Base-by-base conservation (phyloP, 257 asterid genomes). In the Verbascum thapsus region DNA sequence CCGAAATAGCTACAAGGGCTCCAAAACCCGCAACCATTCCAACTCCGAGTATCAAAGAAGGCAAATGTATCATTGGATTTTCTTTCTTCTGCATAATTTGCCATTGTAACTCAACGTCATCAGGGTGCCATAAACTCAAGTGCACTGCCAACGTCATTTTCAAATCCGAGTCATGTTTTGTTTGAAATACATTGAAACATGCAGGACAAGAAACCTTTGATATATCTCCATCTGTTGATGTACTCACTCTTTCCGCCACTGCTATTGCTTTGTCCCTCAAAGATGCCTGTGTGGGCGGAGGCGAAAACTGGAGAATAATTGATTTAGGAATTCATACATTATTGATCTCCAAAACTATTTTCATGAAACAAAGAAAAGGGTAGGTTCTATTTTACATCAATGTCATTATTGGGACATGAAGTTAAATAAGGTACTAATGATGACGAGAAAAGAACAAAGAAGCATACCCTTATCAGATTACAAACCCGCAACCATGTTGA, bases 91-190 rank as follows among this genome's bases (percentile, higher is more conserved):
- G 85, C 90, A 84, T 86, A 18, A 84, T 68, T 48, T 89, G 85
- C 98, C 97, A 92, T 64, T 84, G 90, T 79, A 81, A 50, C 40
- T 68, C 70, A 47, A 92, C 95, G 60, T 92, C 97, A 23, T 89
- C 95, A 1, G 96, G 80, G 60, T 89, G 96, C 92, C 95, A 89
- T 59, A 92, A 69, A 76, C 97, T 87, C 84, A 89, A 60, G 85
- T 89, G 97, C 58, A 83, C 63, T 0, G 96, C 97, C 48, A 92
- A 67, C 19, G 76, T 79, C 96, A 80, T 83, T 69, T 62, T 76
- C 58, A 83, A 63, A 63, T 89, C 94, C 20, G 80, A 59, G 52
- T 69, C 78, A 10, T 37, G 51, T 20, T 76, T 59, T 34, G 78
- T 44, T 39, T 61, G 74, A 53, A 83, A 64, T 44, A 69, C 71